Evolutionary conservation across 1,284 basidiomycete genomes (phyloP).

Genomic region (Leccinum colubrinum): DNA sequence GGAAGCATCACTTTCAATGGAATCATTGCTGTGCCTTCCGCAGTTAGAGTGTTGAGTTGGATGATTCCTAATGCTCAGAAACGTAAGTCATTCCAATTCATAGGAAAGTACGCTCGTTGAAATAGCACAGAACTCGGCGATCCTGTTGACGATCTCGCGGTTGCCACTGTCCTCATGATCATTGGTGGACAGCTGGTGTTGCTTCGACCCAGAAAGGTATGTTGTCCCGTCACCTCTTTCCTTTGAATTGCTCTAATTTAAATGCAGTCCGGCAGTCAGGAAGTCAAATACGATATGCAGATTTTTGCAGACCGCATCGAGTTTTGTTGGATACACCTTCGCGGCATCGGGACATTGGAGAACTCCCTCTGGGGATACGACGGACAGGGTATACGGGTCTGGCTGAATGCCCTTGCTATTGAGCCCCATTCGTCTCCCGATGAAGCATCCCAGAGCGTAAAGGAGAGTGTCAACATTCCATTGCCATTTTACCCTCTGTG

Average conservation of each 20-base stretch:
- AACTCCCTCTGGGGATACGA: conserved; percentile 99
- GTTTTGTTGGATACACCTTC: conserved; percentile 97
- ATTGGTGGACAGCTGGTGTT: conserved; percentile 92
- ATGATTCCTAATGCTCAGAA: conserved; percentile 94
- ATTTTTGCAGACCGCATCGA: conserved; percentile 95
- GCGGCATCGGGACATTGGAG: conserved; percentile 89
- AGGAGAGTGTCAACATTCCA: conserved; percentile 89
- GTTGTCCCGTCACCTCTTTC: conserved; percentile 1
- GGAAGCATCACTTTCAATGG: conserved; percentile 96
- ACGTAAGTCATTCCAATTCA: conserved; percentile 49
- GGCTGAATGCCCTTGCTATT: conserved; percentile 93
- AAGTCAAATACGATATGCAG: conserved; percentile 97
- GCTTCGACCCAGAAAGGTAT: conserved; percentile 78
- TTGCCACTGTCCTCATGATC: conserved; percentile 95
- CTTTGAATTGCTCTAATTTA: conserved; percentile 2
- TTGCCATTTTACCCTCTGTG: conserved; percentile 96
- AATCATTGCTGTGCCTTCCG: conserved; percentile 81
- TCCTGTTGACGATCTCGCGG: conserved; percentile 89
- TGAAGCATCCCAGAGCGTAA: conserved; percentile 63
- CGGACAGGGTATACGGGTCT: conserved; percentile 85
- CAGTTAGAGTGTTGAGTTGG: conserved; percentile 94
- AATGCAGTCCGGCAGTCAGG: conserved; percentile 72
- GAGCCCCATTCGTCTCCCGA: conserved; percentile 51
- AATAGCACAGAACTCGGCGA: conserved; percentile 77
- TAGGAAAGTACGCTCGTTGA: conserved; percentile 10